Conservation (phyloP, 768 basidiomycete genomes). For the Calvatia gigantea region DNA sequence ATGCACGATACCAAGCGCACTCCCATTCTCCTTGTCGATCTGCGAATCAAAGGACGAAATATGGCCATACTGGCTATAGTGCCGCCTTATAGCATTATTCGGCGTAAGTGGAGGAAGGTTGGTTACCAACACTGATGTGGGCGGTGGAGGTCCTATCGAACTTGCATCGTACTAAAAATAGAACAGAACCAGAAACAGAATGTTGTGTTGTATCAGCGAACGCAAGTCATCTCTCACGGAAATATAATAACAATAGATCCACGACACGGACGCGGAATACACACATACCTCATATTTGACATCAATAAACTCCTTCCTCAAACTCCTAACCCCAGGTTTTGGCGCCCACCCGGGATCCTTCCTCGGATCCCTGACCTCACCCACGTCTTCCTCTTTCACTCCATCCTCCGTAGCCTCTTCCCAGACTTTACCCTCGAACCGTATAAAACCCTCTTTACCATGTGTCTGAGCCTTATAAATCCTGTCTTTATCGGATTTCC, state of each 20-base stretch:
- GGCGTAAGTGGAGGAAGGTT: conserved; percentile 72
- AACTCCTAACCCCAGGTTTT: conserved; percentile 18
- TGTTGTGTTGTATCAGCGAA: conserved; percentile 8
- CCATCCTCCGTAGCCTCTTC: conserved; percentile 26
- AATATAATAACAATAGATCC: neutral
- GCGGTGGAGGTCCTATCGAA: conserved; percentile 70
- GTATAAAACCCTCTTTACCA: conserved; percentile 52
- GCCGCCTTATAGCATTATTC: conserved; percentile 56
- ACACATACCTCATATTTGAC: conserved; percentile 52
- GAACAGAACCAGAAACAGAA: conserved; percentile 6
- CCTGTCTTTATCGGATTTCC: conserved; percentile 23
- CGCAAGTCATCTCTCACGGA: neutral
- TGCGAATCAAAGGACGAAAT: conserved; percentile 71
- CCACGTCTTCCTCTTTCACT: conserved; percentile 31
- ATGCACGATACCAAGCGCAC: conserved; percentile 76
- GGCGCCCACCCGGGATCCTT: conserved; percentile 32
- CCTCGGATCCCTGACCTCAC: conserved; percentile 51
- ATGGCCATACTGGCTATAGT: conserved; percentile 61
- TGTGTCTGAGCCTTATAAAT: conserved; percentile 32
- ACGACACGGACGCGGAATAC: neutral
- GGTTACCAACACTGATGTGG: conserved; percentile 68
- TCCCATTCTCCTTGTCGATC: conserved; percentile 76
- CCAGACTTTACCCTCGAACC: conserved; percentile 57
- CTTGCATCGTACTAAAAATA: conserved; percentile 65
- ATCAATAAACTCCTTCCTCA: conserved; percentile 36